Evolutionary conservation across 2,329 filamentous ascomycete genomes (phyloP).

Genomic region (Xylariaceae sp.): DNA sequence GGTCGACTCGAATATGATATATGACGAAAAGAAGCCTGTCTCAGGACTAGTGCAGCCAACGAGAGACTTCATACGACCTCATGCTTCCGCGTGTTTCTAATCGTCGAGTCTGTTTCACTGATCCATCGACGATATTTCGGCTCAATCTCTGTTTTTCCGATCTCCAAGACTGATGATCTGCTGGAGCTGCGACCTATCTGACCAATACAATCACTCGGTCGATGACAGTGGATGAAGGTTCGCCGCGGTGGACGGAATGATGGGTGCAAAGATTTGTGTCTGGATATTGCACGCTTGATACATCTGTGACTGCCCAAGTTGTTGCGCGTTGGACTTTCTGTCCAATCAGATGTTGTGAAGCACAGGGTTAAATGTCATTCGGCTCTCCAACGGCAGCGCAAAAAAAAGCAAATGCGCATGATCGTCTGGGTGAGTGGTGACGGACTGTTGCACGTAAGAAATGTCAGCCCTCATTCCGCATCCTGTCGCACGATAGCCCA

Average conservation of each 20-base stretch:
- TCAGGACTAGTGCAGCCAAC: slow-evolving; percentile 4
- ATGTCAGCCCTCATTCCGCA: too few species aligned
- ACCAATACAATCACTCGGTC: neutral
- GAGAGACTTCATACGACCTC: neutral
- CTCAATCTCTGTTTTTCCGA: too few species aligned
- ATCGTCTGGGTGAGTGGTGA: too few species aligned
- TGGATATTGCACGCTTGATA: neutral
- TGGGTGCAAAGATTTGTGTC: neutral
- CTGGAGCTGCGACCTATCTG: neutral
- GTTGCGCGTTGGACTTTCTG: too few species aligned
- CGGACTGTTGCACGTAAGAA: too few species aligned
- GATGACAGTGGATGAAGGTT: neutral
- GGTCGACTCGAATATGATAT: slow-evolving; percentile 2
- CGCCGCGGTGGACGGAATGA: neutral
- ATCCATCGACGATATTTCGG: neutral
- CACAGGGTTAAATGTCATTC: too few species aligned
- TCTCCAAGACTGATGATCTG: neutral
- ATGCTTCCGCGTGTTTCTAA: neutral
- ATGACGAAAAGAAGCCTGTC: slow-evolving; percentile 5
- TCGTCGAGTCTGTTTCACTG: slow-evolving; percentile 1
- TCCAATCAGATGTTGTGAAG: too few species aligned
- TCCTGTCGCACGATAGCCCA: too few species aligned
- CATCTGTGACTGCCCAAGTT: too few species aligned
- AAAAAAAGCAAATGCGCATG: too few species aligned
- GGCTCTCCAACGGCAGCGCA: too few species aligned